Conservation (phyloP, 768 basidiomycete species). For the Pisolithus orientalis region DNA sequence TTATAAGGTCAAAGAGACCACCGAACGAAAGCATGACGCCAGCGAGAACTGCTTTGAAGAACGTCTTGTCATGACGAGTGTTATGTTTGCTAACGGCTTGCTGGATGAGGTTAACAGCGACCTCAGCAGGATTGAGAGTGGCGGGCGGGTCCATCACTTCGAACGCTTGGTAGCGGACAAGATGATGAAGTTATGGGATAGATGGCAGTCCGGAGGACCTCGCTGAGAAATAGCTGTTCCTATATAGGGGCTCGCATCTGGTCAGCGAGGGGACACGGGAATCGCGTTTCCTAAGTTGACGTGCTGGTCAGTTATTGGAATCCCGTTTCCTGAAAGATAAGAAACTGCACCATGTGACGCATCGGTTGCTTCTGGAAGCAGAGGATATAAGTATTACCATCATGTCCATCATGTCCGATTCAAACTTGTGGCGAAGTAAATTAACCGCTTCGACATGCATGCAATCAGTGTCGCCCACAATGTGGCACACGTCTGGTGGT, state of each 20-base stretch:
- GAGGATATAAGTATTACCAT: too few relatives aligned
- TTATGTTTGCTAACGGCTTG: slow-evolving; percentile 56
- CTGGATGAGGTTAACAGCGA: slow-evolving; percentile 52
- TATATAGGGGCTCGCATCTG: slow-evolving; percentile 16
- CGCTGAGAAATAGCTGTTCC: neutral
- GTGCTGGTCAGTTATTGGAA: neutral
- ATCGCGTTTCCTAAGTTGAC: neutral
- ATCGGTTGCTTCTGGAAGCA: too few relatives aligned
- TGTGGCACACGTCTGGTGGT: too few relatives aligned
- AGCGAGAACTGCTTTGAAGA: slow-evolving; percentile 69
- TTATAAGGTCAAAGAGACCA: slow-evolving; percentile 53
- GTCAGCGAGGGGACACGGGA: neutral
- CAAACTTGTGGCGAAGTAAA: too few relatives aligned
- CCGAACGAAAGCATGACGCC: slow-evolving; percentile 75
- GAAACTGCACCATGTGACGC: too few relatives aligned
- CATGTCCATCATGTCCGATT: too few relatives aligned
- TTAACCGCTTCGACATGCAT: too few relatives aligned
- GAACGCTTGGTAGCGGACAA: neutral
- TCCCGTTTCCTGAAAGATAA: neutral
- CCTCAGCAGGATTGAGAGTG: slow-evolving; percentile 54
- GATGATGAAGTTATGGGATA: slow-evolving; percentile 1
- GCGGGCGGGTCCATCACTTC: slow-evolving; percentile 24
- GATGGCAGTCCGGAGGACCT: neutral
- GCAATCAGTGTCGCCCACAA: too few relatives aligned
- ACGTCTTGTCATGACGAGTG: slow-evolving; percentile 52